Conservation (phyloP, 148 eudicot genomes). For the Vaccinium vitisidaea region DNA sequence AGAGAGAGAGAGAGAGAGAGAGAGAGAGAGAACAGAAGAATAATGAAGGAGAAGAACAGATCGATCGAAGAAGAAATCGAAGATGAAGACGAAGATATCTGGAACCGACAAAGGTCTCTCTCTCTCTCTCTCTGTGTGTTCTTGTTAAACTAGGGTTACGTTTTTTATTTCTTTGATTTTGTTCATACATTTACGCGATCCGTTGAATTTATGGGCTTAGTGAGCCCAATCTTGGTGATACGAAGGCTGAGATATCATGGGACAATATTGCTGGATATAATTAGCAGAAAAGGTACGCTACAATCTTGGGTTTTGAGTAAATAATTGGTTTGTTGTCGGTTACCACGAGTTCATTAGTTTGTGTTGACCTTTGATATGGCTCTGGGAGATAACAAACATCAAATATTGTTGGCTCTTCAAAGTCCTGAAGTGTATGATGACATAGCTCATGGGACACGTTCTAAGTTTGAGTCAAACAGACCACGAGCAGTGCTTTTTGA, state of each 20-base stretch:
- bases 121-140: too few species aligned
- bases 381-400: constrained; percentile 37
- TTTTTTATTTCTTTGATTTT: too few species aligned
- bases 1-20: too few species aligned
- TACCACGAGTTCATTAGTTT: neutral
- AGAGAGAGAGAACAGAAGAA: too few species aligned
- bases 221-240: constrained; percentile 33
- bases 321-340: neutral
- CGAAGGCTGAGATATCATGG: constrained; percentile 73
- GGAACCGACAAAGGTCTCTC: too few species aligned
- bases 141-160: too few species aligned
- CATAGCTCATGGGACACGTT: constrained; percentile 92
- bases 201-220: constrained; percentile 60
- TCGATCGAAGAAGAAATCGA: too few species aligned
- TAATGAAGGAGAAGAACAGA: too few species aligned
- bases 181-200: too few species aligned
- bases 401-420: constrained; percentile 74
- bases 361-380: neutral
- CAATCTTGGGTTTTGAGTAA: neutral
- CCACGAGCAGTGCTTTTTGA: constrained; percentile 95
- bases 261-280: constrained; percentile 96
- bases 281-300: constrained; percentile 72
- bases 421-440: constrained; percentile 95
- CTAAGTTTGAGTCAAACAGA: constrained; percentile 87
- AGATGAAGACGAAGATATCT: too few species aligned